Percentiles rank a stretch among this genome's conserved stretches.
Conservation (phyloP, 257 asterid genomes). For the Solanum sejunctum region DNA sequence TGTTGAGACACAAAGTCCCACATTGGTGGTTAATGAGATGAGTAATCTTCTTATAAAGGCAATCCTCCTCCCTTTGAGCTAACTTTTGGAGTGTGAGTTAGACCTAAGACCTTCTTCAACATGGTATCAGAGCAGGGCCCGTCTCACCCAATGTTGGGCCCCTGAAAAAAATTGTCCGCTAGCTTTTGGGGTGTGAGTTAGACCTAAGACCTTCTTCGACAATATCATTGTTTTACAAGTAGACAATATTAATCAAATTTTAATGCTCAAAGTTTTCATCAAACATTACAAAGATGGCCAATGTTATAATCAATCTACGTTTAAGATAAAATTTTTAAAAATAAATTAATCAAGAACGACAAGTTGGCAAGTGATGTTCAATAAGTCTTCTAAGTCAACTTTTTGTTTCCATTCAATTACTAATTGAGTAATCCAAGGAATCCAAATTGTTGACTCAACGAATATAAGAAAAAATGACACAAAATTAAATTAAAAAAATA, state of each 20-base stretch:
- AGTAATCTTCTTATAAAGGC: no score
- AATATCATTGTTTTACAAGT: no score
- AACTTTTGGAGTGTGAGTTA: no score
- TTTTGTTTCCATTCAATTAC: background rate
- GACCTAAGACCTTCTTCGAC: no score
- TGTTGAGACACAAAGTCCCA: no score
- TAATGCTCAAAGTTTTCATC: background rate
- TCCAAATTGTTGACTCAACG: background rate
- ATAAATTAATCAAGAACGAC: background rate
- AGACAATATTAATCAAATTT: background rate
- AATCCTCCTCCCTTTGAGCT: no score
- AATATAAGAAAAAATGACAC: background rate
- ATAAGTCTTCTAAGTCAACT: background rate
- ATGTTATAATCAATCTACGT: background rate
- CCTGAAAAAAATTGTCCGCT: no score
- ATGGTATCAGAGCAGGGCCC: no score
- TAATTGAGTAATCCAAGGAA: background rate
- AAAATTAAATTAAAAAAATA: background rate
- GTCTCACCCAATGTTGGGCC: no score
- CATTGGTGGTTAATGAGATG: no score
- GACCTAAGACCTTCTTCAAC: no score
- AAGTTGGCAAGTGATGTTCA: background rate
- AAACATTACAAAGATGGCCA: background rate
- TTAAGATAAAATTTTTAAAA: background rate
- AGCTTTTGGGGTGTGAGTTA: no score